Evolutionary conservation across 805 yeast species (phyloP), one percentile per base, ranked within the genome.

Genomic region (Schwanniomyces sp.): DNA sequence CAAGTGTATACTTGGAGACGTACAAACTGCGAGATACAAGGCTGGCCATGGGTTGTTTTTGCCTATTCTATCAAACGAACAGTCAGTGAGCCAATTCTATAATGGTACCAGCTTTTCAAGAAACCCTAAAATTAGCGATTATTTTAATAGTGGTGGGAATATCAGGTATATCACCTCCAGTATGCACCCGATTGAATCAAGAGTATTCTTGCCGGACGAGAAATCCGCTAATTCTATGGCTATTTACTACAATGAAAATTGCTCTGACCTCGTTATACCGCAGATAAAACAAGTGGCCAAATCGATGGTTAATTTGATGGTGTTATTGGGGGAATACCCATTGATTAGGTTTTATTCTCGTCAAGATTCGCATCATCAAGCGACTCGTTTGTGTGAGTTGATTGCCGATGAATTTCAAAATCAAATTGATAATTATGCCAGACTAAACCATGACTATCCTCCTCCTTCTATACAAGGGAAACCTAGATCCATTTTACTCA

Each of bases 321-420:
- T 87, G 7, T 61, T 86, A 8, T 82, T 94, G 1, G 95, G 95
- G 11, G 97, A 91, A 59, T 88, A 86, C 56, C 99, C 99, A 2
- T 79, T 86, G 39, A 81, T 94, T 17, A 75, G 99, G 54, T 88
- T 81, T 66, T 85, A 82, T 59, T 73, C 81, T 7, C 78, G 78
- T 37, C 70, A 77, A 14, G 69, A 80, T 34, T 72, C 75, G 8
- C 62, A 69, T 27, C 77, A 80, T 53, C 75, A 77, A 24, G 85
- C 91, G 0, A 70, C 84, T 4, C 65, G 80, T 26, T 69, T 87
- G 25, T 86, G 94, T 1, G 81, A 78, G 56, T 70, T 85, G 64
- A 74, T 92, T 41, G 96, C 97, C 1, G 71, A 69, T 26, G 81
- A 77, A 48, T 85, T 91, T 50, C 96, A 91, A 62, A 57, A 67